These are phyloP conservation scores for Rhodamnia argentea DNA, from an alignment of 345 rosid species.

Conservation along the genomic window DNA sequence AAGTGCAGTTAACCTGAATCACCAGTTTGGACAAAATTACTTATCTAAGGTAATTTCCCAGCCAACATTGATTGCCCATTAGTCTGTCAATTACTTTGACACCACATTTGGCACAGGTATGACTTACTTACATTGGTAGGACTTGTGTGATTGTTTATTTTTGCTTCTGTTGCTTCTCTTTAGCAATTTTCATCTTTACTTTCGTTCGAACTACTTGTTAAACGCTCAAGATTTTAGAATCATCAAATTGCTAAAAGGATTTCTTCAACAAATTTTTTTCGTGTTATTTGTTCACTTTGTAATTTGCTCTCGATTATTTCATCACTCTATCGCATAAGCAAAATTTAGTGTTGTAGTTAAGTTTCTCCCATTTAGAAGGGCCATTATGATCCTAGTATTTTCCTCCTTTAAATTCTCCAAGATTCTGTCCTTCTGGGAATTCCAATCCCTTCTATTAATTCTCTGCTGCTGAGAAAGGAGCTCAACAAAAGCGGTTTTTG, in stretches of 20 bases:
- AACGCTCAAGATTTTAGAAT: not conserved
- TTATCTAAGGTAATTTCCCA: not conserved
- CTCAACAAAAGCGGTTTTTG: not conserved
- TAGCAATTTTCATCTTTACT: not conserved
- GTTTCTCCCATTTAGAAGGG: not conserved
- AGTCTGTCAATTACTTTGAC: not conserved
- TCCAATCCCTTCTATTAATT: not conserved
- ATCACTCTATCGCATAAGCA: not conserved
- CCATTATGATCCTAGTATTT: not conserved
- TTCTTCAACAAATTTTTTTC: not conserved
- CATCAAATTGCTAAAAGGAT: not conserved
- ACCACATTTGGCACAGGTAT: not conserved
- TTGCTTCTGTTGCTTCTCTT: not conserved
- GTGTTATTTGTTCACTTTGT: not conserved
- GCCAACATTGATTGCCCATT: not conserved
- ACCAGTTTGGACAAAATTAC: not conserved
- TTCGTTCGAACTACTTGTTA: not conserved
- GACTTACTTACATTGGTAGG: not conserved
- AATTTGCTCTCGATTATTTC: not conserved
- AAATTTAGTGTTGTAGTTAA: not conserved
- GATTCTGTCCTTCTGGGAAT: not conserved
- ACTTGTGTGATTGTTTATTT: not conserved
- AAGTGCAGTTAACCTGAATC: not conserved
- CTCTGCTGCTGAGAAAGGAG: not conserved
- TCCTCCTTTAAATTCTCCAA: not conserved